Conservation (phyloP, 768 basidiomycete genomes). For the Cystofilobasidium bisporidii region DNA sequence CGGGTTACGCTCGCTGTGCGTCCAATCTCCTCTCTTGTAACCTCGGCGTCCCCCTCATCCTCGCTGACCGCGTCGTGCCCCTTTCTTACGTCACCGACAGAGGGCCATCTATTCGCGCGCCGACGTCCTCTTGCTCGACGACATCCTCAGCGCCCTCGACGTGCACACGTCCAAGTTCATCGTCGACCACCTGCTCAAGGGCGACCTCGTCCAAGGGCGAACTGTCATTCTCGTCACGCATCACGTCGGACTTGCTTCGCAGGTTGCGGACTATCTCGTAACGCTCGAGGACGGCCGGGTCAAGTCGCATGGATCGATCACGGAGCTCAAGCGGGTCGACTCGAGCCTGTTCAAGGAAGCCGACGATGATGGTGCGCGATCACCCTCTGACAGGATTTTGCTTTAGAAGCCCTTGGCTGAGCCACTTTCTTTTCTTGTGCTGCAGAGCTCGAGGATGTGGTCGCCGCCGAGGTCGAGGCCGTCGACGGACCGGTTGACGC, state of each 20-base stretch:
- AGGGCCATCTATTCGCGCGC: slow-evolving; percentile 22
- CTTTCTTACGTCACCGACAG: too few relatives aligned
- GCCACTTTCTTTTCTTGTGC: too few relatives aligned
- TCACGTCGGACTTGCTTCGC: slow-evolving; percentile 37
- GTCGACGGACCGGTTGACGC: slow-evolving; percentile 24
- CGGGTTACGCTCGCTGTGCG: slow-evolving; percentile 39
- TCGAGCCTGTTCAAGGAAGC: not conserved
- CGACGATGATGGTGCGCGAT: not conserved
- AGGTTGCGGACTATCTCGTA: slow-evolving; percentile 38
- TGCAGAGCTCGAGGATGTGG: not conserved
- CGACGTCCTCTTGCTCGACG: slow-evolving; percentile 19
- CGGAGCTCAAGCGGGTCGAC: slow-evolving; percentile 23
- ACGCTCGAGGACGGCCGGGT: slow-evolving; percentile 37
- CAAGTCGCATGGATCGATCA: slow-evolving; percentile 35
- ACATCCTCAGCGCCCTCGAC: slow-evolving; percentile 42
- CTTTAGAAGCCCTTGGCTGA: too few relatives aligned
- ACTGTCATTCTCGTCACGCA: slow-evolving; percentile 47
- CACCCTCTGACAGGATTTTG: too few relatives aligned
- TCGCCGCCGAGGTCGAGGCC: slow-evolving; percentile 25
- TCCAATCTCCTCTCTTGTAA: too few relatives aligned
- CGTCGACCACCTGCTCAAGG: slow-evolving; percentile 46
- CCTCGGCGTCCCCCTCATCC: too few relatives aligned
- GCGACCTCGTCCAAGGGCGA: slow-evolving; percentile 46
- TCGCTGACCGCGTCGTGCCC: too few relatives aligned
- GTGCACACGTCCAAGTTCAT: slow-evolving; percentile 49